A percentile compares a stretch with the other conserved stretches of the same genome.
Evolutionary conservation across 768 basidiomycete genomes (phyloP).

Genomic region (Suillus lakei): DNA sequence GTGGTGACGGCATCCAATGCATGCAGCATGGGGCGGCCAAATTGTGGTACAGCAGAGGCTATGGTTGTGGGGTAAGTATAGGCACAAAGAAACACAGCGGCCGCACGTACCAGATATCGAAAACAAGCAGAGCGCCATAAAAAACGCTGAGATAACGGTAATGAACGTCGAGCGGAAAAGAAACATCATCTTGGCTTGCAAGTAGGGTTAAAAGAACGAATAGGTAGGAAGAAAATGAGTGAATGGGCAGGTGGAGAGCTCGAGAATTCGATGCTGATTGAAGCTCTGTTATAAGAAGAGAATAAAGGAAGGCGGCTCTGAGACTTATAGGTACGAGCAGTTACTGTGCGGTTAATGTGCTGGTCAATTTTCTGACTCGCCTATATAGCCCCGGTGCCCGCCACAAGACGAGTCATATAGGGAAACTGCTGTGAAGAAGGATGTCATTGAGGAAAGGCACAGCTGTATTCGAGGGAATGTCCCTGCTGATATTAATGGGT

Average conservation of each 20-base stretch:
- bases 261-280: background rate
- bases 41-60: slow-evolving; percentile 27
- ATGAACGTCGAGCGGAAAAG: slow-evolving; percentile 28
- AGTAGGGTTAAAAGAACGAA: background rate
- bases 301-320: background rate
- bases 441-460: background rate
- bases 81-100: background rate
- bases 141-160: slow-evolving; percentile 9
- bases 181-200: slow-evolving; percentile 22
- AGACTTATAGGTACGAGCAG: slow-evolving; percentile 17
- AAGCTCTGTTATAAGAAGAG: slow-evolving; percentile 4
- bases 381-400: slow-evolving; percentile 6
- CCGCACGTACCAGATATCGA: slow-evolving; percentile 18
- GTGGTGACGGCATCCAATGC: slow-evolving; percentile 14
- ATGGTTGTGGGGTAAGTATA: background rate
- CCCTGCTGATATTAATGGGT: slow-evolving; percentile 5
- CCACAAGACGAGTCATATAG: slow-evolving; percentile 20
- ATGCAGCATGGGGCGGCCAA: slow-evolving; percentile 18
- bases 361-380: background rate
- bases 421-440: slow-evolving; percentile 8
- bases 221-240: background rate
- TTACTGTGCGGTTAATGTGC: background rate
- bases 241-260: background rate
- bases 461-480: slow-evolving; percentile 9
- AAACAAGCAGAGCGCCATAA: slow-evolving; percentile 18